phyloP scores from a whole-genome alignment of 306 rosid genomes.

The Pachyrhizus erosus region DNA sequence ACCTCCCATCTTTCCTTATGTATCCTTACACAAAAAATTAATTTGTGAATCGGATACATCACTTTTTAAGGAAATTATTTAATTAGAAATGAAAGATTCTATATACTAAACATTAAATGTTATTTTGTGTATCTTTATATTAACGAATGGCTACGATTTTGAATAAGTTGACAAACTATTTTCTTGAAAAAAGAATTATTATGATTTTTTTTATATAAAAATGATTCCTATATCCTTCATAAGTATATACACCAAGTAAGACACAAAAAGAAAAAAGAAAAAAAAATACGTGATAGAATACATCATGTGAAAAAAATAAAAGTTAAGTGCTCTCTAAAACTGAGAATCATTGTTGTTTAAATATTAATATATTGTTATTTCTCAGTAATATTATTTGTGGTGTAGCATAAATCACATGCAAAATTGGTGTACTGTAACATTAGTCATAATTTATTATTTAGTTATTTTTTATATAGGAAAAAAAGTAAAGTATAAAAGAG shows the following conservation, averaged over 20 bases:
- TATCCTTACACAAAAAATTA: background rate
- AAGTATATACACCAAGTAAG: background rate
- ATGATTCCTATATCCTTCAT: no score
- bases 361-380: background rate
- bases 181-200: background rate
- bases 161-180: background rate
- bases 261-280: no score
- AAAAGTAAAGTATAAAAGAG: no score
- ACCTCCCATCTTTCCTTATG: background rate
- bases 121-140: background rate
- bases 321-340: no score
- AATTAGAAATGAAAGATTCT: background rate
- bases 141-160: background rate
- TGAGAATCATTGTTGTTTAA: background rate
- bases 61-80: background rate
- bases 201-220: no score
- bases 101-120: background rate
- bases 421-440: no score
- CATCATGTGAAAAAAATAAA: background rate
- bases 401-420: no score
- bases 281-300: background rate
- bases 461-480: no score
- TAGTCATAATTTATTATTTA: no score
- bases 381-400: no score
- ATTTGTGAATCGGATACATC: background rate